These are phyloP conservation scores for Neoboletus subvelutipes DNA, from an alignment of 768 basidiomycete species.

Conservation along the genomic window DNA sequence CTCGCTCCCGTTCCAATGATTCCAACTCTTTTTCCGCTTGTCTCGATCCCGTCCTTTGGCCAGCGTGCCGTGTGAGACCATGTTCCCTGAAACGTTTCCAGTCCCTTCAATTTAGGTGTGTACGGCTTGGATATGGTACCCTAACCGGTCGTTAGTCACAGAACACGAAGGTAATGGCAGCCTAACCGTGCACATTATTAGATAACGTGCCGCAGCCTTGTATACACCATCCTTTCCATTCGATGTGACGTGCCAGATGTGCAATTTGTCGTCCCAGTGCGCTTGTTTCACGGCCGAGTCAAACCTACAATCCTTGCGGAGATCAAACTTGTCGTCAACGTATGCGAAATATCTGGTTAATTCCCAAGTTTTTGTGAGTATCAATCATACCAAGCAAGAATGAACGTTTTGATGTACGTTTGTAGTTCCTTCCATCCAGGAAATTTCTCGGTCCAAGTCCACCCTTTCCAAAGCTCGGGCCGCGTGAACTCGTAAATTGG, in stretches of 20 bases:
- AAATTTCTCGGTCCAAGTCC: constrained; percentile 15
- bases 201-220: constrained; percentile 11
- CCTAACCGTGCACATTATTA: constrained; percentile 16
- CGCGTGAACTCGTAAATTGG: constrained; percentile 11
- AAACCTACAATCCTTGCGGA: constrained; percentile 19
- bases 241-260: constrained; percentile 5
- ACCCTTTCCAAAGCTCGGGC: constrained; percentile 14
- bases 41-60: constrained; percentile 20
- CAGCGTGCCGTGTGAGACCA: constrained; percentile 13
- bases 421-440: constrained; percentile 14
- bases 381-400: neutral
- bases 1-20: constrained; percentile 19
- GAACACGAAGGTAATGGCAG: neutral
- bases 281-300: constrained; percentile 11
- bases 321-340: constrained; percentile 8
- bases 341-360: constrained; percentile 13
- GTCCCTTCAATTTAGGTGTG: constrained; percentile 9
- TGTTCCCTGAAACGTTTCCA: constrained; percentile 9
- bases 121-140: constrained; percentile 13
- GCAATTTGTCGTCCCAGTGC: constrained; percentile 10
- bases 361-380: neutral
- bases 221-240: constrained; percentile 10
- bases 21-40: constrained; percentile 10
- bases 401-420: neutral
- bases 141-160: neutral